Evolutionary conservation across 306 rosid genomes (phyloP).

Genomic region (Corylus americana): DNA sequence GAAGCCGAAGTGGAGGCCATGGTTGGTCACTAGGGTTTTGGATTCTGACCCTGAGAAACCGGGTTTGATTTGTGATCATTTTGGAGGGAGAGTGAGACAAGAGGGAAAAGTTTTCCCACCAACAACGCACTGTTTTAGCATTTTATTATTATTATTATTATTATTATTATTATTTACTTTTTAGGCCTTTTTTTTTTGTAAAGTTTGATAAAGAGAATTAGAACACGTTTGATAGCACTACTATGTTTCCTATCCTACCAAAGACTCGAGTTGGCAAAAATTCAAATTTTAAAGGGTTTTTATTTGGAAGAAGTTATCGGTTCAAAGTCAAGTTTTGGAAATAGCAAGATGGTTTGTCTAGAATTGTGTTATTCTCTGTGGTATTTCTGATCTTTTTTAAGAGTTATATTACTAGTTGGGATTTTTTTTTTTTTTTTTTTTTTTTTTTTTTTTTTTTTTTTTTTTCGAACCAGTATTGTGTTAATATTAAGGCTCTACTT

Average conservation of each 20-base stretch:
- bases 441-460: no score
- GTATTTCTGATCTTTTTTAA: neutral
- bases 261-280: neutral
- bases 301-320: neutral
- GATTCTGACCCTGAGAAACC: neutral
- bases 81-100: neutral
- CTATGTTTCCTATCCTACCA: no score
- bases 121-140: neutral
- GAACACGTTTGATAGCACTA: no score
- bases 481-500: no score
- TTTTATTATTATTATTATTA: no score
- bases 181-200: no score
- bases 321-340: neutral
- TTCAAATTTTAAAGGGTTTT: neutral
- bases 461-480: no score
- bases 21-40: neutral
- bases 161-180: no score
- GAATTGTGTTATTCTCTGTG: constrained; percentile 1
- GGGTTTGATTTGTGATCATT: neutral
- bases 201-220: no score
- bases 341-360: neutral
- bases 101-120: neutral
- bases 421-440: no score
- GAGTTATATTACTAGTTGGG: no score
- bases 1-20: constrained; percentile 71